phyloP scores from a whole-genome alignment of 2,329 filamentous ascomycete genomes.

The Venturia nashicola region DNA sequence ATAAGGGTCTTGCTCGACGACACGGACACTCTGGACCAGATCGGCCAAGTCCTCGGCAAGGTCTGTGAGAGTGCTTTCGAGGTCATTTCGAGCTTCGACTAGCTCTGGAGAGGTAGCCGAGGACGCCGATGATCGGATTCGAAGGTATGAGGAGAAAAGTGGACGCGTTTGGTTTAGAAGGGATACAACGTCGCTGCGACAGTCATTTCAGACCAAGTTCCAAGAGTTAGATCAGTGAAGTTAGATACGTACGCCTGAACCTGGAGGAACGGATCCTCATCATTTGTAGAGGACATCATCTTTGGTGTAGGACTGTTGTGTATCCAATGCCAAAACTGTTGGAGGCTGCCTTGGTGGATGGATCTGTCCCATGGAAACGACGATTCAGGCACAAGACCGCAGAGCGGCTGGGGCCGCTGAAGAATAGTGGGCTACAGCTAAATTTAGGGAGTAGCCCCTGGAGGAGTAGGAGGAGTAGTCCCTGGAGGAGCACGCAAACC shows the following conservation, averaged over 20 bases:
- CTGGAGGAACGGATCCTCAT: conserved; percentile 38
- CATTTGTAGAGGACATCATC: conserved; percentile 22
- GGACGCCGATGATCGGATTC: conserved; percentile 77
- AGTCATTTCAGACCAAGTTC: conserved; percentile 6
- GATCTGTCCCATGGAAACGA: background rate
- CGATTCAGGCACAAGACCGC: background rate
- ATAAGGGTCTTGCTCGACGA: conserved; percentile 76
- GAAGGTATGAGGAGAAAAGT: conserved; percentile 87
- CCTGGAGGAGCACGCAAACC: background rate
- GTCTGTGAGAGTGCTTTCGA: conserved; percentile 61
- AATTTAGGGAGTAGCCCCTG: background rate
- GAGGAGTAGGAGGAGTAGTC: background rate
- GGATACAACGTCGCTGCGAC: conserved; percentile 67
- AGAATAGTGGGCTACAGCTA: background rate
- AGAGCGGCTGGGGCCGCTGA: background rate
- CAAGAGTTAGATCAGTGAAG: background rate
- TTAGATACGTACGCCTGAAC: conserved; percentile 30
- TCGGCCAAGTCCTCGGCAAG: conserved; percentile 79
- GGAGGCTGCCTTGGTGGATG: background rate
- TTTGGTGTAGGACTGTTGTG: background rate
- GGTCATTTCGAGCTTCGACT: conserved; percentile 55
- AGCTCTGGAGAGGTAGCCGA: conserved; percentile 59
- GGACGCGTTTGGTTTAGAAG: conserved; percentile 72
- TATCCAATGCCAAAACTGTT: background rate
- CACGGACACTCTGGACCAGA: conserved; percentile 74